Evolutionary conservation across 768 basidiomycete genomes (phyloP), one percentile per base, ranked within the genome.

Genomic region (Pleurotus ostreatus): DNA sequence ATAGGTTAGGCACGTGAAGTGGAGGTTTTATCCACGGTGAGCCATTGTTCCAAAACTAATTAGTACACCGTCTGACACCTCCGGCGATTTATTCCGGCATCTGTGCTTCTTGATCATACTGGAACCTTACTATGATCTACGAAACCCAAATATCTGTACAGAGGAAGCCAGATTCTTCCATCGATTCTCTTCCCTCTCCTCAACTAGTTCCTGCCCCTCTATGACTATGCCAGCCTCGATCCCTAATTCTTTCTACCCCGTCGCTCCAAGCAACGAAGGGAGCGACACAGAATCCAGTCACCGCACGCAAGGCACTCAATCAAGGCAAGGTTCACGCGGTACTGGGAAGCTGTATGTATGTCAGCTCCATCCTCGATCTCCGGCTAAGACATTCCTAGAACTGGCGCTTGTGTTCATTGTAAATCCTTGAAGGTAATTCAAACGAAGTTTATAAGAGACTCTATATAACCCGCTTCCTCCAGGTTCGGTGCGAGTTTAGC

Each of bases 351-450:
- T 39, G 51, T 53, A 53, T 41, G 51, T 41, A 23, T 15, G n/a
- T 53, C 37, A 39, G 23, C 11, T 23, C 6, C 18, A 39, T 38
- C 39, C 16, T 38, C 25, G 58, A 46, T 46, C 39, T n/a, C 34
- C 23, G n/a, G 51, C 38, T 39, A 39, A 53, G 41, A 22, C n/a
- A 22, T 22, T 26, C 18, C 15, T 46, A 82, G 81, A 34, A 70
- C 75, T 53, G 78, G 79, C 22, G 82, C 81, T 26, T 82, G 81
- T 65, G 75, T 79, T 23, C 78, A 82, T 57, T 83, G 82, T 66
- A 82, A 83, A 66, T 78, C 79, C 5, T 71, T 82, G 44, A 83
- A 82, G 66, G 82, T 79, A 51, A 47, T 18, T 15, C 6, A 7
- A 8, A 18, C 7, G 16, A 26, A 16, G 18, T 22, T 37, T 18